Percentiles rank a stretch among this genome's conserved stretches.
phyloP scores from a whole-genome alignment of 139 green algal genomes.

The Coelastrella sp. region DNA sequence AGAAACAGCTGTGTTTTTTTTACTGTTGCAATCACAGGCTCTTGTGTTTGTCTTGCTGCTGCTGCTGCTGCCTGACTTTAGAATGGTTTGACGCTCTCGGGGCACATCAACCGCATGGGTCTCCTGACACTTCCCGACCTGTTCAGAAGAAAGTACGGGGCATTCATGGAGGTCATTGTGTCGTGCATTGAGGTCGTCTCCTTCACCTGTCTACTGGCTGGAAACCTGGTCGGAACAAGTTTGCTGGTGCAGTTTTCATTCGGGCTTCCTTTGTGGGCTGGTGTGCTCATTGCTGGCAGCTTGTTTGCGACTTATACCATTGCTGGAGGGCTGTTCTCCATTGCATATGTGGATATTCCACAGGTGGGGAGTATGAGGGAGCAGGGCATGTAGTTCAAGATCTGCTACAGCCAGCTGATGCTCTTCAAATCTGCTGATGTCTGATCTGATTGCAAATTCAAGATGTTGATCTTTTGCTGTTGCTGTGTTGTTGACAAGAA shows the following conservation, averaged over 20 bases:
- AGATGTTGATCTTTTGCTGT: too few species aligned
- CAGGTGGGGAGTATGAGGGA: not conserved
- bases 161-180: slow-evolving; percentile 52
- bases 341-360: slow-evolving; percentile 52
- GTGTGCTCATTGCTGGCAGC: slow-evolving; percentile 42
- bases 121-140: slow-evolving; percentile 55
- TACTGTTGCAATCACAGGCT: too few species aligned
- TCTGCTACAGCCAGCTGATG: too few species aligned
- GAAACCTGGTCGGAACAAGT: slow-evolving; percentile 60
- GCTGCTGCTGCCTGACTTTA: not conserved
- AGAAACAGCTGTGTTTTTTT: too few species aligned
- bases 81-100: slow-evolving; percentile 46
- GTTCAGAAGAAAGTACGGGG: slow-evolving; percentile 48
- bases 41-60: too few species aligned
- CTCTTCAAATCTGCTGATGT: too few species aligned
- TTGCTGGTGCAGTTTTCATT: slow-evolving; percentile 56
- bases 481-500: too few species aligned
- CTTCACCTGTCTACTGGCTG: slow-evolving; percentile 57
- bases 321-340: slow-evolving; percentile 54
- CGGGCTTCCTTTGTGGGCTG: slow-evolving; percentile 35
- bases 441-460: too few species aligned
- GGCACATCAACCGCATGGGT: slow-evolving; percentile 53
- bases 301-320: slow-evolving; percentile 50
- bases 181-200: slow-evolving; percentile 43
- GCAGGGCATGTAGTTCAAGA: too few species aligned